Conservation (phyloP, 176 grass and related monocot genomes). For the Calamus simplicifolius region DNA sequence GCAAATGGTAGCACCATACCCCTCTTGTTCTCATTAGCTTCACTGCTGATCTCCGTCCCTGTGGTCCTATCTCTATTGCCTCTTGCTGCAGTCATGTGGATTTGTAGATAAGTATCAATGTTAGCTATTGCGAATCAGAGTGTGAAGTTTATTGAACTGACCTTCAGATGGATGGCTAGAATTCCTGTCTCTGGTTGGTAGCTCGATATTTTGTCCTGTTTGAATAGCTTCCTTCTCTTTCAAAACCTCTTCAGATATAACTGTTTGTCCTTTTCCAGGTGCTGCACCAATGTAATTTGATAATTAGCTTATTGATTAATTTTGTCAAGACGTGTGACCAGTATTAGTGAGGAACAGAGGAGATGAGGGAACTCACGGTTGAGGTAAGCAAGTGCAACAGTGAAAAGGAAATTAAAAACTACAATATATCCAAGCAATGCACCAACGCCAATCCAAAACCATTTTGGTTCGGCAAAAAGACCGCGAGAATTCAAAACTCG, state of each 20-base stretch:
- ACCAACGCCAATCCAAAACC: constrained; percentile 52
- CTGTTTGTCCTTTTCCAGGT: constrained; percentile 29
- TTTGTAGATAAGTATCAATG: background rate
- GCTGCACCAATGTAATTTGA: constrained; percentile 16
- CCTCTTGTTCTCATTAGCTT: constrained; percentile 2
- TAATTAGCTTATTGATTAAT: background rate
- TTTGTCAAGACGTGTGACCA: no score
- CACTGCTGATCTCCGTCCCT: no score
- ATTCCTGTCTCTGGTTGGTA: background rate
- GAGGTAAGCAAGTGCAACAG: constrained; percentile 27
- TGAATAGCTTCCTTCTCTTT: constrained; percentile 32
- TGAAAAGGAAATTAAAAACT: constrained; percentile 35
- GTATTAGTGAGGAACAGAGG: no score
- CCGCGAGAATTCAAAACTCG: constrained; percentile 31
- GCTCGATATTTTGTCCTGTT: constrained; percentile 19
- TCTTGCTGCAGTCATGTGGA: constrained; percentile 16
- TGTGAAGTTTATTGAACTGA: background rate
- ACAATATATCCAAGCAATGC: constrained; percentile 38
- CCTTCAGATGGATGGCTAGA: constrained; percentile 1
- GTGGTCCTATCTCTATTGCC: background rate
- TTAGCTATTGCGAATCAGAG: background rate
- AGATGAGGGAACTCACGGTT: constrained; percentile 15
- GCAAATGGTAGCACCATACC: constrained; percentile 49
- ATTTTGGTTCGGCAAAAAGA: constrained; percentile 40
- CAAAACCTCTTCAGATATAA: constrained; percentile 30